Conservation (phyloP, 345 rosid genomes). For the Raphanus sativus region DNA sequence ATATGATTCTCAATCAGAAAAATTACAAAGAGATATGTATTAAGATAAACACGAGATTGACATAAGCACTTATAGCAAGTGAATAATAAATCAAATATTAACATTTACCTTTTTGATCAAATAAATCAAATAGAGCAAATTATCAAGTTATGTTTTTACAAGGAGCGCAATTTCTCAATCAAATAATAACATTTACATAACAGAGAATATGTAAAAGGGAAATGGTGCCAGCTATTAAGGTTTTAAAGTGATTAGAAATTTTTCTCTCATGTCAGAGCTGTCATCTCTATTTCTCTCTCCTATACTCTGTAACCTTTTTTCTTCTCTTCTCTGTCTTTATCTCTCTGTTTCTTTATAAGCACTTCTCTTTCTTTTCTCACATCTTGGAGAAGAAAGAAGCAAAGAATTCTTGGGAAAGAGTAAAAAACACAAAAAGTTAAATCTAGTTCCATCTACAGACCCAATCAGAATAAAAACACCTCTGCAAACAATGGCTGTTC, state of each 20-base stretch:
- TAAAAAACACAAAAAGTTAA: neutral
- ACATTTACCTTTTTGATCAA: neutral
- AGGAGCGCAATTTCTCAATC: neutral
- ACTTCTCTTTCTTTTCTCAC: slow-evolving; percentile 39
- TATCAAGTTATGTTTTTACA: too few species aligned
- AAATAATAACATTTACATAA: slow-evolving; percentile 20
- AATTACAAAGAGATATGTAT: slow-evolving; percentile 12
- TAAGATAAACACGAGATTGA: slow-evolving; percentile 4
- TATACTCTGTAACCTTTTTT: slow-evolving; percentile 19
- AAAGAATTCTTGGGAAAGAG: slow-evolving; percentile 25
- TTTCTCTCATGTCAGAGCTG: slow-evolving; percentile 86
- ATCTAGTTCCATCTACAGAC: slow-evolving; percentile 7
- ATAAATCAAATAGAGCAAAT: too few species aligned
- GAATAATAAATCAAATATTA: slow-evolving; percentile 6
- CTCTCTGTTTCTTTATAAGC: slow-evolving; percentile 37
- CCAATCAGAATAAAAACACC: slow-evolving; percentile 6
- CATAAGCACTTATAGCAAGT: slow-evolving; percentile 3
- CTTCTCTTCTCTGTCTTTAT: slow-evolving; percentile 8
- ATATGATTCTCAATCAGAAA: neutral
- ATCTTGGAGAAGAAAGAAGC: slow-evolving; percentile 38
- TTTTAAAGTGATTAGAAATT: slow-evolving; percentile 55
- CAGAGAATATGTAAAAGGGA: slow-evolving; percentile 48
- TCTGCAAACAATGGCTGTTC: slow-evolving; percentile 36
- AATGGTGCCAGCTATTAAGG: slow-evolving; percentile 40
- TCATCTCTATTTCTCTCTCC: slow-evolving; percentile 36